Conservation (phyloP, 495 filamentous ascomycete genomes). For the Daldinia grandis region DNA sequence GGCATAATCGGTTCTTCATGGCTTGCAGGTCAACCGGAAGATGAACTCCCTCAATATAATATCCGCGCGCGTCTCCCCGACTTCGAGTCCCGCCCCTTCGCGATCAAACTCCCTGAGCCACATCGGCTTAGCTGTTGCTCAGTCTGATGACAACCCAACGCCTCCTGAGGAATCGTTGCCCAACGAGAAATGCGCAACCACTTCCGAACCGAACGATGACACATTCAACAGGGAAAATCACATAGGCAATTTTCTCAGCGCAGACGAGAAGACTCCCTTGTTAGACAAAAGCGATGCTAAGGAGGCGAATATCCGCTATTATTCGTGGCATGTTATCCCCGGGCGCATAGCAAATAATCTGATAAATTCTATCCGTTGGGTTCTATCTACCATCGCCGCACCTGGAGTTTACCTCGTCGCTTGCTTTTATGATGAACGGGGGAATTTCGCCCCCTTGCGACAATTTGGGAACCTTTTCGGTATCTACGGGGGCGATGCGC, state of each 20-base stretch:
- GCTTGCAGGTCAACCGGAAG: constrained; percentile 61
- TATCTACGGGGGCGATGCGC: constrained; percentile 48
- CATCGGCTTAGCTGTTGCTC: constrained; percentile 55
- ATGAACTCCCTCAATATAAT: constrained; percentile 99
- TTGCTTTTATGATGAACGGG: constrained; percentile 81
- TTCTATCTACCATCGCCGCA: constrained; percentile 78
- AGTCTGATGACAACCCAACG: constrained; percentile 51
- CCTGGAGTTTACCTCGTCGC: constrained; percentile 83
- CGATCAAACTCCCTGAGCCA: constrained; percentile 73
- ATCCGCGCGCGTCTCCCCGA: constrained; percentile 78
- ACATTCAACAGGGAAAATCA: constrained; percentile 36
- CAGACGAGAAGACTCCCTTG: constrained; percentile 75
- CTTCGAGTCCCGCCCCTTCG: constrained; percentile 64
- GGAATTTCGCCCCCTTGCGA: constrained; percentile 74
- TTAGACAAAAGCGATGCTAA: constrained; percentile 52
- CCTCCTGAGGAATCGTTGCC: constrained; percentile 45
- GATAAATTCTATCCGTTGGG: constrained; percentile 72
- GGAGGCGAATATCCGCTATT: constrained; percentile 47
- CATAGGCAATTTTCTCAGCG: constrained; percentile 41
- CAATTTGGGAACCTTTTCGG: constrained; percentile 68
- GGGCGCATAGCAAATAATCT: constrained; percentile 65
- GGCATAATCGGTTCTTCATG: constrained; percentile 56
- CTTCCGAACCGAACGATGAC: constrained; percentile 45
- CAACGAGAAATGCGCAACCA: constrained; percentile 47
- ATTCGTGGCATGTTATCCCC: constrained; percentile 63